These are phyloP conservation scores for Pseudohalonectria lignicola DNA, from an alignment of 2,329 filamentous ascomycete genomes.

Conservation along the genomic window DNA sequence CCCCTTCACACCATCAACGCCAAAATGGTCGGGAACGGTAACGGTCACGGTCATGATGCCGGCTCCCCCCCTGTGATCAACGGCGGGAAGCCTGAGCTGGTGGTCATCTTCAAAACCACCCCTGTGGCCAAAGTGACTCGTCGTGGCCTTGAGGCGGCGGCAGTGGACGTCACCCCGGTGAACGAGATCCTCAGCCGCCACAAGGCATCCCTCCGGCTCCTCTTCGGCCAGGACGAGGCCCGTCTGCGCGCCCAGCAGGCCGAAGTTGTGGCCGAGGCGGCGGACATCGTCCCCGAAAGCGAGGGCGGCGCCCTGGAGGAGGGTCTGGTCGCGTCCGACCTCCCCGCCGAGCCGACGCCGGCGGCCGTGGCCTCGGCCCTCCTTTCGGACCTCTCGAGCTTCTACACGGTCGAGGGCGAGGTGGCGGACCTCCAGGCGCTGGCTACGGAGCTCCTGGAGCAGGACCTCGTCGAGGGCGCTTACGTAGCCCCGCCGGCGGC, in stretches of 20 bases:
- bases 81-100: background rate
- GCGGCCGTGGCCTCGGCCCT: background rate
- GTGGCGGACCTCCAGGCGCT: background rate
- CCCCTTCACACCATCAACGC: no score
- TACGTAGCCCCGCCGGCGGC: background rate
- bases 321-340: no score
- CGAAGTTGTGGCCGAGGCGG: background rate
- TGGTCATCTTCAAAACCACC: background rate
- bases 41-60: no score
- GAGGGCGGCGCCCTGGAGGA: background rate
- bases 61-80: no score
- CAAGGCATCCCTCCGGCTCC: background rate
- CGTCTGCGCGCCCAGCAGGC: background rate
- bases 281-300: background rate
- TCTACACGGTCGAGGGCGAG: background rate
- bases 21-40: no score
- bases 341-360: no score
- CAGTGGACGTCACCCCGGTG: background rate
- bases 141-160: background rate
- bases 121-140: background rate
- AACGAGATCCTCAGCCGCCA: background rate
- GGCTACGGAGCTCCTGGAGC: background rate
- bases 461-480: background rate
- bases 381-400: background rate
- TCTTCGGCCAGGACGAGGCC: slow-evolving; percentile 1